phyloP scores from a whole-genome alignment of 1,284 basidiomycete species.

The Sphagnurus paluster region DNA sequence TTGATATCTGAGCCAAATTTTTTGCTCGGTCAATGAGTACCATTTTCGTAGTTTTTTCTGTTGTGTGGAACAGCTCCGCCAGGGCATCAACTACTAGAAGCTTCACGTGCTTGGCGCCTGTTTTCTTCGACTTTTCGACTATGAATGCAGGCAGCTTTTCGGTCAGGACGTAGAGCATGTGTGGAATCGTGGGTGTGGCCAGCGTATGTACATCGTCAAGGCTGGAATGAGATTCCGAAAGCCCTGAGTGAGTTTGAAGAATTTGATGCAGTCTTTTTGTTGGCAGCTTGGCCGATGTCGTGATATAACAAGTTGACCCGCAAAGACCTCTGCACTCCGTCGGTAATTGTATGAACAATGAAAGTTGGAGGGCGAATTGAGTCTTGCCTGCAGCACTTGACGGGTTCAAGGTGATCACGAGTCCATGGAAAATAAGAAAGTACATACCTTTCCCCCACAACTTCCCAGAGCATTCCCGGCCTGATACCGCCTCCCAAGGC shows the following conservation, averaged over 20 bases:
- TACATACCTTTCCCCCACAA: constrained; percentile 81
- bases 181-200: constrained; percentile 56
- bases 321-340: constrained; percentile 46
- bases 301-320: constrained; percentile 73
- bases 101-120: constrained; percentile 53
- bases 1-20: constrained; percentile 65
- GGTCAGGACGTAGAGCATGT: constrained; percentile 68
- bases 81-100: constrained; percentile 83
- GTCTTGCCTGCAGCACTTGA: constrained; percentile 85
- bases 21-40: constrained; percentile 71
- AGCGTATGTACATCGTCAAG: constrained; percentile 72
- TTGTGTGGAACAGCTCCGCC: constrained; percentile 74
- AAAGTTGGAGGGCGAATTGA: constrained; percentile 79
- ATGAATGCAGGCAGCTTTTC: constrained; percentile 65
- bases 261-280: constrained; percentile 68
- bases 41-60: constrained; percentile 51
- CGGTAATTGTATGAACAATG: constrained; percentile 74
- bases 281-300: constrained; percentile 70
- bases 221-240: constrained; percentile 46
- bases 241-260: constrained; percentile 45
- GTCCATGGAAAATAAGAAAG: constrained; percentile 2
- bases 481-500: constrained; percentile 74
- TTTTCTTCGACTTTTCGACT: constrained; percentile 28
- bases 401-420: constrained; percentile 4
- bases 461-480: constrained; percentile 80